Conservation (phyloP, 768 basidiomycete genomes). For the Phanerodontia chrysosporium region DNA sequence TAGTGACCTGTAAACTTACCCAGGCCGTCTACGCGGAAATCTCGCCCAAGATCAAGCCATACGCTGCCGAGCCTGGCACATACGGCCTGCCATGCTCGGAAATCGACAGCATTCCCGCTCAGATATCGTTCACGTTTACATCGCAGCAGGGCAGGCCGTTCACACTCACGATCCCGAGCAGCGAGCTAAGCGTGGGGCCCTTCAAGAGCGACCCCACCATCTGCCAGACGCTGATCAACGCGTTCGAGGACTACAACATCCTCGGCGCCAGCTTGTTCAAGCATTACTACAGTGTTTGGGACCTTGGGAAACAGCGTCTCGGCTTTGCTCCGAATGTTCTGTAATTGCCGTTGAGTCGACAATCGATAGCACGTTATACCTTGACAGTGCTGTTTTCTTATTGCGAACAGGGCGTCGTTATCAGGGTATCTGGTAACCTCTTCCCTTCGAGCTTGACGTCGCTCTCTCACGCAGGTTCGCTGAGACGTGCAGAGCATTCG, state of each 20-base stretch:
- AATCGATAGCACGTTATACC: too few species aligned
- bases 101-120: slow-evolving; percentile 43
- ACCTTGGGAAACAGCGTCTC: slow-evolving; percentile 43
- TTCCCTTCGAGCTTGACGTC: too few species aligned
- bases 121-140: slow-evolving; percentile 50
- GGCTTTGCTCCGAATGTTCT: slow-evolving; percentile 43
- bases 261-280: slow-evolving; percentile 55
- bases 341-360: neutral
- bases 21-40: slow-evolving; percentile 56
- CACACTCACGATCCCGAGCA: slow-evolving; percentile 54
- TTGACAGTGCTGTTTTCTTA: too few species aligned
- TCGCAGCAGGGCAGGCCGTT: slow-evolving; percentile 44
- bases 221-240: slow-evolving; percentile 58
- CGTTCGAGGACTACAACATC: slow-evolving; percentile 46
- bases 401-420: too few species aligned
- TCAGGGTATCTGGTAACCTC: too few species aligned
- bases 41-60: slow-evolving; percentile 52
- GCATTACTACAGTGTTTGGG: slow-evolving; percentile 60
- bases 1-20: neutral
- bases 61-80: slow-evolving; percentile 44
- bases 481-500: too few species aligned
- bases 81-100: slow-evolving; percentile 50
- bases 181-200: slow-evolving; percentile 53
- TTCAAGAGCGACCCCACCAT: slow-evolving; percentile 43
- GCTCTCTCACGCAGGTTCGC: too few species aligned